phyloP scores from a whole-genome alignment of 805 yeast species.

The Metschnikowia lochheadii region DNA sequence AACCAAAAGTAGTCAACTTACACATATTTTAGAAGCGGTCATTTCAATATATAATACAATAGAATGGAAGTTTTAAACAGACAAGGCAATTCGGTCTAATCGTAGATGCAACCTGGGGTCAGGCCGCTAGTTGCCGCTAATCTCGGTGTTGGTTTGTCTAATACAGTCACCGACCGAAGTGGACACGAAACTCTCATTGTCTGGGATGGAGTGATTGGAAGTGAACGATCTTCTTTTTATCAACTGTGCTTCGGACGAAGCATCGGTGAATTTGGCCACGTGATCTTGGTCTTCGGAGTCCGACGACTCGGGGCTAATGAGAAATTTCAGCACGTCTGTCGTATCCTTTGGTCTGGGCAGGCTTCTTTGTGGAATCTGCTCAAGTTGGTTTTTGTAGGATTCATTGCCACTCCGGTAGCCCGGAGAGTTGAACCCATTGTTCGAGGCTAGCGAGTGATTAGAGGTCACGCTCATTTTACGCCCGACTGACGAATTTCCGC shows the following conservation, averaged over 20 bases:
- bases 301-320: constrained; percentile 26
- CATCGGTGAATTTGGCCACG: constrained; percentile 5
- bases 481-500: constrained; percentile 28
- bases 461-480: constrained; percentile 19
- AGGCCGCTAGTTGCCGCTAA: constrained; percentile 22
- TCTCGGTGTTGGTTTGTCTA: constrained; percentile 37
- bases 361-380: not conserved
- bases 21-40: not conserved
- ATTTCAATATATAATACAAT: constrained; percentile 1
- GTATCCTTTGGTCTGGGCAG: not conserved
- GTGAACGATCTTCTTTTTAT: constrained; percentile 16
- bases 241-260: constrained; percentile 4
- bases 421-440: constrained; percentile 1
- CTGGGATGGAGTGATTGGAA: constrained; percentile 17
- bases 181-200: constrained; percentile 36
- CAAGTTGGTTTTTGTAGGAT: constrained; percentile 17
- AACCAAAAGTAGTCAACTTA: no score
- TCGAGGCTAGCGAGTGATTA: constrained; percentile 11
- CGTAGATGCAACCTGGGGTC: not conserved
- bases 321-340: constrained; percentile 13
- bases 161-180: constrained; percentile 39
- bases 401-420: constrained; percentile 1
- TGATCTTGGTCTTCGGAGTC: constrained; percentile 21
- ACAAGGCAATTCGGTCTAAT: not conserved
- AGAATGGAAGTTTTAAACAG: constrained; percentile 3